Percentiles rank a stretch among this genome's conserved stretches.
Evolutionary conservation across 23 red algal species (phyloP).

Genomic region (Gracilaria domingensis): DNA sequence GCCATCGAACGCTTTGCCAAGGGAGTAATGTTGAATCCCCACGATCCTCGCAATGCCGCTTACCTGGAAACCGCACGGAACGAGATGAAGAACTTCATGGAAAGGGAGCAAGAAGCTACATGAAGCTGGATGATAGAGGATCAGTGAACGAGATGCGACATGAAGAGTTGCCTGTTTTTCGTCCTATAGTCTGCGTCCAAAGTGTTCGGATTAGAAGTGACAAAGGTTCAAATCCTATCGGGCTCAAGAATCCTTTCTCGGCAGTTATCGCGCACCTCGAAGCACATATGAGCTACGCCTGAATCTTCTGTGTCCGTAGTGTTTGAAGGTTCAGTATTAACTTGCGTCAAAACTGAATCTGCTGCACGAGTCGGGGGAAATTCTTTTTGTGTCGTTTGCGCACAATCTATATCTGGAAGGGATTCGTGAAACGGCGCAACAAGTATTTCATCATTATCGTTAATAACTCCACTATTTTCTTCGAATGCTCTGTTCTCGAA

Average conservation of each 20-base stretch:
- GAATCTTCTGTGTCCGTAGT: no score
- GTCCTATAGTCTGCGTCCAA: neutral
- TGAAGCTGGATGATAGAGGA: neutral
- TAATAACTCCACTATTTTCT: no score
- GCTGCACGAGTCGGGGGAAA: no score
- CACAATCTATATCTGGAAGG: no score
- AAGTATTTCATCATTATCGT: no score
- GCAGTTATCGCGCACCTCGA: neutral
- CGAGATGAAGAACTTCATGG: conserved; percentile 31
- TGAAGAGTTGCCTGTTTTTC: neutral
- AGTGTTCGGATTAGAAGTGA: neutral
- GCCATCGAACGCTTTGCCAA: conserved; percentile 56
- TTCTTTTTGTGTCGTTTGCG: no score
- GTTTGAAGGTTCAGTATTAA: no score
- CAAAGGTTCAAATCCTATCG: no score
- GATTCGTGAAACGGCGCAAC: no score
- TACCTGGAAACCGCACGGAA: conserved; percentile 43
- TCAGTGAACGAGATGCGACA: neutral
- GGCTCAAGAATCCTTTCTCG: neutral
- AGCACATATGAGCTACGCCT: no score
- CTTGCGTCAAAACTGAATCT: no score
- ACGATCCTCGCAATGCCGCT: conserved; percentile 34
- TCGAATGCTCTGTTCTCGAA: no score
- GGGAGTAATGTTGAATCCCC: conserved; percentile 48
- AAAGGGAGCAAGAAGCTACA: neutral